A percentile compares a stretch with the other conserved stretches of the same genome.
phyloP scores from a whole-genome alignment of 2,329 filamentous ascomycete species.

The Samsoniella hepiali region DNA sequence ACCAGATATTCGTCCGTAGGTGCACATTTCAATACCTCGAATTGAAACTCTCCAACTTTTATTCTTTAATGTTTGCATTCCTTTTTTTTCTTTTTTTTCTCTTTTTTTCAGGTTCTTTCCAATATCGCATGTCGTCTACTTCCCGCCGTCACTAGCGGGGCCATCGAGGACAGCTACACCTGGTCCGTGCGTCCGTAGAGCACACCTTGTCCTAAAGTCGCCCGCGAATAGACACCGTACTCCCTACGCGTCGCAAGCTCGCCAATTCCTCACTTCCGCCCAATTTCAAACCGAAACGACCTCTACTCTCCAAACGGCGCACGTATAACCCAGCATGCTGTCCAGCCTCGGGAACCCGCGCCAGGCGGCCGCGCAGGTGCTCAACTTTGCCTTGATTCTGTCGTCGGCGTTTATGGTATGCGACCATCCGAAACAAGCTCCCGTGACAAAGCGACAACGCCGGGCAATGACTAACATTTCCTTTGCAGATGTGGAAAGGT shows the following conservation, averaged over 20 bases:
- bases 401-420: constrained; percentile 85
- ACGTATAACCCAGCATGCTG: constrained; percentile 52
- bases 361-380: constrained; percentile 74
- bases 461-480: constrained; percentile 21
- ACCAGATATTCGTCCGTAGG: neutral
- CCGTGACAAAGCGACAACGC: neutral
- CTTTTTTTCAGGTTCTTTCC: neutral
- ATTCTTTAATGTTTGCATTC: neutral
- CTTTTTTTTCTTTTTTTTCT: neutral
- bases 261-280: constrained; percentile 1
- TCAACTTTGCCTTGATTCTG: constrained; percentile 88
- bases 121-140: neutral
- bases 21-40: no score
- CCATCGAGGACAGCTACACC: constrained; percentile 10
- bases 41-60: no score
- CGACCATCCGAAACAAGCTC: neutral
- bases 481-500: constrained; percentile 73
- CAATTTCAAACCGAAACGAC: neutral
- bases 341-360: constrained; percentile 70
- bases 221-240: neutral
- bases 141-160: neutral
- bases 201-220: constrained; percentile 20
- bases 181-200: constrained; percentile 20
- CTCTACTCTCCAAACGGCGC: neutral
- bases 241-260: constrained; percentile 3